Evolutionary conservation across 805 yeast species (phyloP).

Genomic region (Tetrapisispora iriomotensis): DNA sequence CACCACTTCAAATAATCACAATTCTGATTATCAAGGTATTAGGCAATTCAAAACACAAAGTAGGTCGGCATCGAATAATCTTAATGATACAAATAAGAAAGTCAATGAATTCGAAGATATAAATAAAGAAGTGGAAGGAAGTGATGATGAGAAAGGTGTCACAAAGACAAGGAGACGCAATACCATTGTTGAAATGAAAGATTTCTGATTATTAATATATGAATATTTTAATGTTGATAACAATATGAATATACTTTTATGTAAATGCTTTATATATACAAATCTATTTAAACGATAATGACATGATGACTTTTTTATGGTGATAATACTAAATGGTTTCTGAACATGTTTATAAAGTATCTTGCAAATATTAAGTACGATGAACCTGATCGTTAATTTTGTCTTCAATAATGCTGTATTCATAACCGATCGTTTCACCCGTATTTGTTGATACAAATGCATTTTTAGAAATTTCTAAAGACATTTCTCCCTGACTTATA

Average conservation of each 20-base stretch:
- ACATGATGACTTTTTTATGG: too few species aligned
- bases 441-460: conserved; percentile 18
- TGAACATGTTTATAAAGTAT: too few species aligned
- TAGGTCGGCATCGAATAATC: too few species aligned
- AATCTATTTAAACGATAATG: too few species aligned
- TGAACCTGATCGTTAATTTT: not conserved
- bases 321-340: too few species aligned
- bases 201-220: not conserved
- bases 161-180: not conserved
- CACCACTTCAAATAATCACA: too few species aligned
- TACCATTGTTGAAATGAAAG: conserved; percentile 6
- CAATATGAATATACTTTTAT: not conserved
- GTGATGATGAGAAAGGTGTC: not conserved
- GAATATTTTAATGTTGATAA: not conserved
- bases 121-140: not conserved
- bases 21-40: not conserved
- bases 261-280: not conserved
- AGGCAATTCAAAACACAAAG: not conserved
- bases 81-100: too few species aligned
- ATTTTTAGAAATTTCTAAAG: conserved; percentile 5
- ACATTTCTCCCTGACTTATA: conserved; percentile 24
- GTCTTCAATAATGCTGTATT: conserved; percentile 19
- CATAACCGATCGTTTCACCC: conserved; percentile 22
- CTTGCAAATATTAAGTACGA: too few species aligned
- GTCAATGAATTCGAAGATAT: not conserved